Base-by-base conservation (phyloP, 2,329 filamentous ascomycete species). In the Aspergillus jensenii region DNA sequence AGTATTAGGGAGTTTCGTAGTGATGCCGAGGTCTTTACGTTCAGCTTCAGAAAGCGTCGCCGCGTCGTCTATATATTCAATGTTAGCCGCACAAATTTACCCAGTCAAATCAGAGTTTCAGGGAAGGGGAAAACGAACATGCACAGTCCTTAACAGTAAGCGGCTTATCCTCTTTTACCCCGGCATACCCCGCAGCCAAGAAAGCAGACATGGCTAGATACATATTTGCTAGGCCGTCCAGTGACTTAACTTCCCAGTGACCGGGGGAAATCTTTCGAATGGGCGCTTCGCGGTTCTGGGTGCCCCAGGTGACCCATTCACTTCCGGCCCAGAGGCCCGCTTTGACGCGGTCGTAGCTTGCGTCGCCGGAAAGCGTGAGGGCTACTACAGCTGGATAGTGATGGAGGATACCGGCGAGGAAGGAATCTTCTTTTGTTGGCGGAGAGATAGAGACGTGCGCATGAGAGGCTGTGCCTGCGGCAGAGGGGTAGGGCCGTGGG, bases 161-260 rank as follows among this genome's bases (percentile, higher is more conserved):
- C 3, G 62, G 50, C 27, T 63, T 49, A 1, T 65, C 60, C 27
- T 64, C 55, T 6, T 67, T 58, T 2, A 90, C 64, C 0, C 89
- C 89, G 1, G 80, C 60, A 0, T 83, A 73, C 0, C 89, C 89
- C 0, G 84, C 84, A 0, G 79, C 80, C 0, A 91, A 67, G 0
- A 91, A 68, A 0, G 84, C 86, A 0, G 83, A 81, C 17, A 90
- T 71, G 0, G 84, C 88, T 2, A 96, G 73, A 68, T 95, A 96
- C 54, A 87, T 84, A 68, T 96, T 96, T 3, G 90, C 89, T 17
- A 91, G 74, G 0, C 90, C 91, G 67, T 96, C 91, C n/a, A 93
- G 68, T 55, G 83, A 85, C 68, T 91, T 88, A 21, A 96, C 65
- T 74, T 96, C 91, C 88, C 90, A 96, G 67, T 91, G 87, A 19